Conservation (phyloP, 169 alveolate genomes). For the Plasmodium gonderi region DNA sequence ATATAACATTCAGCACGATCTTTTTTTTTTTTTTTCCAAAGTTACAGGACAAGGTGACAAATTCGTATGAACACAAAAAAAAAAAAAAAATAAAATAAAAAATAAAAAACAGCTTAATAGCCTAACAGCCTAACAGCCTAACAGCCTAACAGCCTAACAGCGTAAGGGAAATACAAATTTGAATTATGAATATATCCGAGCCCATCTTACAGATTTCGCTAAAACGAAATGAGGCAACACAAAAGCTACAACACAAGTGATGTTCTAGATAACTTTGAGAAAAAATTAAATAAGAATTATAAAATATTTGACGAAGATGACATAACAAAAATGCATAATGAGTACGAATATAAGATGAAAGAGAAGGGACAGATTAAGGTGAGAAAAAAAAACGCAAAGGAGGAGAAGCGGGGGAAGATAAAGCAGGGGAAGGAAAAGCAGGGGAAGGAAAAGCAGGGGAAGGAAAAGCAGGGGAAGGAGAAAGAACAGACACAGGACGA, state of each 20-base stretch:
- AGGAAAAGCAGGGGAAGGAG: background rate
- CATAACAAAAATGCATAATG: conserved; percentile 42
- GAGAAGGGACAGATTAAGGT: conserved; percentile 12
- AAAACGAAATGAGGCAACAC: background rate
- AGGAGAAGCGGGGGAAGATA: background rate
- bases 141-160: too few relatives aligned
- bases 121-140: too few relatives aligned
- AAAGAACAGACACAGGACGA: background rate
- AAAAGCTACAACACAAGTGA: conserved; percentile 11
- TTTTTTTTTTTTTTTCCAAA: too few relatives aligned
- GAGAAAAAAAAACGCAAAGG: background rate
- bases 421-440: background rate
- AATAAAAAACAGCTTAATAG: too few relatives aligned
- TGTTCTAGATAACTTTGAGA: conserved; percentile 36
- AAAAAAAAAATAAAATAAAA: too few relatives aligned
- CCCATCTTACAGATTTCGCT: background rate
- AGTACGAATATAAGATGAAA: conserved; percentile 48
- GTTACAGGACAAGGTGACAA: too few relatives aligned
- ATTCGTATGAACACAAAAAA: too few relatives aligned
- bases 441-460: background rate
- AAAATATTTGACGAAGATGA: conserved; percentile 28
- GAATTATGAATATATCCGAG: background rate
- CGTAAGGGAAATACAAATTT: too few relatives aligned
- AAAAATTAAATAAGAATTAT: conserved; percentile 55
- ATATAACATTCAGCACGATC: too few relatives aligned